phyloP scores from a whole-genome alignment of 169 alveolate genomes.

The Theileria annulata region DNA sequence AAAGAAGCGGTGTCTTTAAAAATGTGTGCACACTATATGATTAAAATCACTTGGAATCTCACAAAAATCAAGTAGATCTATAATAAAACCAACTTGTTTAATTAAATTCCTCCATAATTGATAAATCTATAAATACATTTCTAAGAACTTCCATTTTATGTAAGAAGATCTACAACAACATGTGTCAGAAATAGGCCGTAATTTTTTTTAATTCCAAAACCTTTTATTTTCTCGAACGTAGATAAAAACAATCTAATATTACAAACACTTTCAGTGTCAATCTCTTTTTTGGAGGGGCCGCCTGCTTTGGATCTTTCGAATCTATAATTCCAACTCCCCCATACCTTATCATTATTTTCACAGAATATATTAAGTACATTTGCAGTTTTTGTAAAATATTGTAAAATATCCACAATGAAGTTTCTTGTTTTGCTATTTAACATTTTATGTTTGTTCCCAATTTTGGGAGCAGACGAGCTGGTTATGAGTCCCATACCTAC shows the following conservation, averaged over 20 bases:
- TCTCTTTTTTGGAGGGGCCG: neutral
- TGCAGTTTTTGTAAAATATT: neutral
- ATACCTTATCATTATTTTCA: neutral
- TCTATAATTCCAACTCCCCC: slow-evolving; percentile 6
- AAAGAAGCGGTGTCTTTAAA: neutral
- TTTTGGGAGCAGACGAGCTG: neutral
- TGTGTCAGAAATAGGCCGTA: neutral
- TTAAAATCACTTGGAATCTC: neutral
- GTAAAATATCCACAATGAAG: neutral
- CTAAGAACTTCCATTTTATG: neutral
- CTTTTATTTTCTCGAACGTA: neutral
- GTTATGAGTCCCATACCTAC: neutral
- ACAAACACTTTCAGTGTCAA: neutral
- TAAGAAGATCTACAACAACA: neutral
- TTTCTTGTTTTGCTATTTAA: slow-evolving; percentile 6
- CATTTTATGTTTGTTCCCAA: neutral
- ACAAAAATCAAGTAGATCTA: slow-evolving; percentile 1
- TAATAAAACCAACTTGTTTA: neutral
- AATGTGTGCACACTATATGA: neutral
- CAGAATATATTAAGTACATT: neutral
- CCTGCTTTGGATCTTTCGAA: neutral
- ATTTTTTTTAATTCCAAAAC: neutral
- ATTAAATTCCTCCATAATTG: no score
- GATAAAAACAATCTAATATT: neutral
- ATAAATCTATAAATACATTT: neutral